Base-by-base conservation (phyloP, 2,329 filamentous ascomycete species). In the Keithomyces neogunnii region DNA sequence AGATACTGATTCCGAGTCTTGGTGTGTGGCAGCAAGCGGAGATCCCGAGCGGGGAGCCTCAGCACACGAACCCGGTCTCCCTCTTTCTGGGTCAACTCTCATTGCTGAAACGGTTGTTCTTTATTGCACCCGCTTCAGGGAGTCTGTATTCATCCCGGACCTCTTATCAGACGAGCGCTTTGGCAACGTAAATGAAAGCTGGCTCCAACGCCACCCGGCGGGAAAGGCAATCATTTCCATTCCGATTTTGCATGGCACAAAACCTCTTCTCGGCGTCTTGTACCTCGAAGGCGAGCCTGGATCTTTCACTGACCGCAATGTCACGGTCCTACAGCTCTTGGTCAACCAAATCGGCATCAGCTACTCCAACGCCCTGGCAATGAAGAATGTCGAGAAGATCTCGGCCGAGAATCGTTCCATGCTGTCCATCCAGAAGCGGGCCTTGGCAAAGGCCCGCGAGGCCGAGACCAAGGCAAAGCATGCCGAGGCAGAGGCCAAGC, bases 221-320 rank as follows among this genome's bases (percentile, higher is more conserved):
- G 86, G 87, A 59, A 87, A 84, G 61, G 82, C 86, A 3, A 82
- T 91, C 53, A 90, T 92, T 53, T 84, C 85, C n/a, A 81, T 91
- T 39, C 88, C 88, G 0, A 91, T 92, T 51, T 74, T 82, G 45
- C 86, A 90, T 63, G 87, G 85, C 3, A 77, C 80, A 33, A 84
- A 86, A 48, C 77, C 81, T 5, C 74, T 91, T 3, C 74, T 90
- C 9, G 88, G 88, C 1, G 83, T 86, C 13, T 73, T 91, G 13
- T 91, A 91, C 59, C 78, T 90, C 3, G 86, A 91, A 68, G 80
- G 86, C 29, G 77, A 85, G 44, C 82, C 86, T 0, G 85, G 86
- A 29, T 85, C 84, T 0, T 90, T 92, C 59, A 90, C 86, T 0
- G 86, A 90, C 63, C 78, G 86, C 29, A 85, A 85, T 55, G 75